Evolutionary conservation across 2,329 filamentous ascomycete genomes (phyloP).

Genomic region (Diaporthe batatas): DNA sequence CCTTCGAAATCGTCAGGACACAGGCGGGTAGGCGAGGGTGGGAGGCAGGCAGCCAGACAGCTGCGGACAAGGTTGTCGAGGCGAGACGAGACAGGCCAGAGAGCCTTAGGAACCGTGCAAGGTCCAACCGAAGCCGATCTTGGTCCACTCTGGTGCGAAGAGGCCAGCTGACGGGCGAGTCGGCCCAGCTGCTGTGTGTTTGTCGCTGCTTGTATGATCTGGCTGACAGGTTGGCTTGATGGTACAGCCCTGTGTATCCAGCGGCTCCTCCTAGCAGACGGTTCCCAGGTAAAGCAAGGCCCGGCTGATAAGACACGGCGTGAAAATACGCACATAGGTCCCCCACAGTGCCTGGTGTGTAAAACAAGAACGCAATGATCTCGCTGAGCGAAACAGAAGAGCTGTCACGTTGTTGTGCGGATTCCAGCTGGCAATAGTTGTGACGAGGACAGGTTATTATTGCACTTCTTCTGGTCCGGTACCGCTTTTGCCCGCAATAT

Average conservation of each 20-base stretch:
- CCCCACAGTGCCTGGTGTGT: constrained; percentile 30
- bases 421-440: constrained; percentile 23
- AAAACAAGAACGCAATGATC: constrained; percentile 19
- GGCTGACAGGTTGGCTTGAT: constrained; percentile 38
- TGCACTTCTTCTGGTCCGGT: constrained; percentile 34
- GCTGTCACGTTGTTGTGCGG: constrained; percentile 20
- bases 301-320: constrained; percentile 38
- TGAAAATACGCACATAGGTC: constrained; percentile 30
- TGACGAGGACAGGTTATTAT: constrained; percentile 1
- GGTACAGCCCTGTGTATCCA: constrained; percentile 40
- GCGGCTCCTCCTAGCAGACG: constrained; percentile 35
- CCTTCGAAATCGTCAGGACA: constrained; percentile 34
- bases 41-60: constrained; percentile 30
- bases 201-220: constrained; percentile 36
- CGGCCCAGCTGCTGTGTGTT: constrained; percentile 27
- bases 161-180: constrained; percentile 34
- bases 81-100: constrained; percentile 37
- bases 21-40: constrained; percentile 31
- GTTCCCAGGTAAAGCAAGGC: constrained; percentile 22
- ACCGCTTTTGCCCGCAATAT: constrained; percentile 1
- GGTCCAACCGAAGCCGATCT: constrained; percentile 29
- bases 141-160: constrained; percentile 21
- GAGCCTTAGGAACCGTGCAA: constrained; percentile 26
- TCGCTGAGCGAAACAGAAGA: constrained; percentile 9
- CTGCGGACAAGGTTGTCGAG: constrained; percentile 37